phyloP scores from a whole-genome alignment of 1,139 yeast genomes.

The Geotrichum candidum region DNA sequence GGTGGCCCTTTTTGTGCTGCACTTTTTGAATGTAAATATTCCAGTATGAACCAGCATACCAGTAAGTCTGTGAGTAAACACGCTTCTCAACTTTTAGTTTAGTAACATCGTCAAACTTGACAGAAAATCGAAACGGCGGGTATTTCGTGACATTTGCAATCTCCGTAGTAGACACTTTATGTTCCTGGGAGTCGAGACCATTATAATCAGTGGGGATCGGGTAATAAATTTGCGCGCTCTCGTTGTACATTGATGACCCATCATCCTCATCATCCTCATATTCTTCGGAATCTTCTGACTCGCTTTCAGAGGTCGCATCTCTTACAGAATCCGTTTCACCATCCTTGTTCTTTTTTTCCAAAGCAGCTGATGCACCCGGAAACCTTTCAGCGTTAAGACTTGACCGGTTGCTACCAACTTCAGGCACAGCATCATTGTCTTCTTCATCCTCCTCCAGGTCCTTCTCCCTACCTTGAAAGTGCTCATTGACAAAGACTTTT shows the following conservation, averaged over 20 bases:
- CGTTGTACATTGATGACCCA: constrained; percentile 16
- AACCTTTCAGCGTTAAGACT: background rate
- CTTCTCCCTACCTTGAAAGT: background rate
- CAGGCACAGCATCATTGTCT: background rate
- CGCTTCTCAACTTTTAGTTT: constrained; percentile 42
- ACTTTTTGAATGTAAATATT: constrained; percentile 47
- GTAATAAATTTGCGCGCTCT: constrained; percentile 17
- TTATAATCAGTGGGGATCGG: constrained; percentile 25
- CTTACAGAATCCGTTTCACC: background rate
- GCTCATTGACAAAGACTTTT: background rate
- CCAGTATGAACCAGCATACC: constrained; percentile 58
- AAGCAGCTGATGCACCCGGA: background rate
- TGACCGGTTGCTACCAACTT: background rate
- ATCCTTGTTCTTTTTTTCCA: background rate
- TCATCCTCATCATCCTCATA: constrained; percentile 4
- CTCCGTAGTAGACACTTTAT: background rate
- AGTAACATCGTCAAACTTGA: constrained; percentile 45
- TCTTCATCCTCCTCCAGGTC: background rate
- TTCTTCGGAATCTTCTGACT: background rate
- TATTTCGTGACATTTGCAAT: constrained; percentile 32
- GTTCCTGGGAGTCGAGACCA: constrained; percentile 17
- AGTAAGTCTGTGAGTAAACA: constrained; percentile 45
- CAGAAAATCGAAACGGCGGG: constrained; percentile 51
- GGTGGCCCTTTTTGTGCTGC: constrained; percentile 39
- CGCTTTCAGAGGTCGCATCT: constrained; percentile 1